Evolutionary conservation across 306 rosid species (phyloP).

Genomic region (Oemleria cerasiformis): DNA sequence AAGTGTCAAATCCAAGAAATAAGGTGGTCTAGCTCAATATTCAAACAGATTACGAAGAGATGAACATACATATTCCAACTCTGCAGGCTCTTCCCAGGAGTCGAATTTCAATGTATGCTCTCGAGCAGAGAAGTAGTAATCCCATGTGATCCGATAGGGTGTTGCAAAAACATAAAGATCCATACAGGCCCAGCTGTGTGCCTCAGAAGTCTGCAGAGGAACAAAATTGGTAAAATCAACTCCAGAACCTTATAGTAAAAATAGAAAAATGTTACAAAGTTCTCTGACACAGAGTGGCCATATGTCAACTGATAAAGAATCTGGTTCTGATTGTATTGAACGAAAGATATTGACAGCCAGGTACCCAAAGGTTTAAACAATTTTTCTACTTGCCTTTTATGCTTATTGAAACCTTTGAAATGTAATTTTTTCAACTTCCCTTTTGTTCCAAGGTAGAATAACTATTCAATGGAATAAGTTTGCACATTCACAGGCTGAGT

Average conservation of each 20-base stretch:
- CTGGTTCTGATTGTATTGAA: too few species aligned
- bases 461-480: too few species aligned
- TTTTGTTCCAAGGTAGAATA: too few species aligned
- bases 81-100: constrained; percentile 97
- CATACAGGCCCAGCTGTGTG: constrained; percentile 99
- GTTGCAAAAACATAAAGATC: constrained; percentile 95
- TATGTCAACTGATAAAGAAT: too few species aligned
- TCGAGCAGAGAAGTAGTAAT: constrained; percentile 81
- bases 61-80: constrained; percentile 86
- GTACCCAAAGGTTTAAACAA: too few species aligned
- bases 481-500: too few species aligned
- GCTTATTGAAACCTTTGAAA: too few species aligned
- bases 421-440: too few species aligned
- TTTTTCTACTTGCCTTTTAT: too few species aligned
- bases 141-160: constrained; percentile 95
- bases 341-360: too few species aligned
- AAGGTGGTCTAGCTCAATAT: constrained; percentile 1
- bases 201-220: constrained; percentile 63
- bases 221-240: background rate
- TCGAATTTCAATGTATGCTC: constrained; percentile 75
- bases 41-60: constrained; percentile 21
- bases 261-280: too few species aligned
- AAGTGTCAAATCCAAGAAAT: constrained; percentile 25
- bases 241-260: background rate
- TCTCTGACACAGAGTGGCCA: too few species aligned